A percentile compares a stretch with the other conserved stretches of the same genome.
These are phyloP conservation scores for Coemansia aciculifera DNA, from an alignment of 192 early-diverging fungal genomes.

Conservation along the genomic window DNA sequence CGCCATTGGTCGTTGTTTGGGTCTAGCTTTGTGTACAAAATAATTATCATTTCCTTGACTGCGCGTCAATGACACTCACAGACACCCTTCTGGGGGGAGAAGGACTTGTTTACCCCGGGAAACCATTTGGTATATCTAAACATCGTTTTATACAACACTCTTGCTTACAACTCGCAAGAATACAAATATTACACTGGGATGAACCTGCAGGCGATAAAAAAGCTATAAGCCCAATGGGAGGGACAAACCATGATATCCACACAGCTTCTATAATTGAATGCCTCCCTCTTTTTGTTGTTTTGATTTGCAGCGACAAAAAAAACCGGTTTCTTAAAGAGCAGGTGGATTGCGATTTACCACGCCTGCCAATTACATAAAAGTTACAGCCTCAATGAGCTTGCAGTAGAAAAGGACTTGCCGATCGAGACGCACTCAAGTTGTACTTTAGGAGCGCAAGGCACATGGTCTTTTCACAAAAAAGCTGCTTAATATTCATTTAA, in stretches of 20 bases:
- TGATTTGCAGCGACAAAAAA: background rate
- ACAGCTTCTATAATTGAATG: background rate
- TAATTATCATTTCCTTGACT: background rate
- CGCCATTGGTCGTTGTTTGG: background rate
- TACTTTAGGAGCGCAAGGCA: background rate
- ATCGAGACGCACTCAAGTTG: background rate
- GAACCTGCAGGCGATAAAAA: background rate
- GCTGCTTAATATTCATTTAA: background rate
- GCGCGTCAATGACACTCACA: background rate
- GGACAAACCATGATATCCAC: background rate
- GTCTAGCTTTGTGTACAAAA: background rate
- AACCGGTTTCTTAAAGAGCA: background rate
- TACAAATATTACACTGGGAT: background rate
- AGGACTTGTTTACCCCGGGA: too few species aligned
- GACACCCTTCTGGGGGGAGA: too few species aligned
- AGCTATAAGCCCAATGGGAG: background rate
- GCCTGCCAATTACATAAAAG: background rate
- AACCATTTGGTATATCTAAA: too few species aligned
- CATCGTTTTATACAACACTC: too few species aligned
- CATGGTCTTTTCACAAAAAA: background rate
- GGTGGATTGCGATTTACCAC: background rate
- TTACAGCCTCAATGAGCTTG: conserved; percentile 1
- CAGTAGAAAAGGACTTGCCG: background rate
- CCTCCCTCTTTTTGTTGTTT: background rate
- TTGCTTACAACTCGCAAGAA: too few species aligned